These are phyloP conservation scores for Neckera pumila DNA, from an alignment of 225 moss, liverwort and hornwort species.

Conservation along the genomic window DNA sequence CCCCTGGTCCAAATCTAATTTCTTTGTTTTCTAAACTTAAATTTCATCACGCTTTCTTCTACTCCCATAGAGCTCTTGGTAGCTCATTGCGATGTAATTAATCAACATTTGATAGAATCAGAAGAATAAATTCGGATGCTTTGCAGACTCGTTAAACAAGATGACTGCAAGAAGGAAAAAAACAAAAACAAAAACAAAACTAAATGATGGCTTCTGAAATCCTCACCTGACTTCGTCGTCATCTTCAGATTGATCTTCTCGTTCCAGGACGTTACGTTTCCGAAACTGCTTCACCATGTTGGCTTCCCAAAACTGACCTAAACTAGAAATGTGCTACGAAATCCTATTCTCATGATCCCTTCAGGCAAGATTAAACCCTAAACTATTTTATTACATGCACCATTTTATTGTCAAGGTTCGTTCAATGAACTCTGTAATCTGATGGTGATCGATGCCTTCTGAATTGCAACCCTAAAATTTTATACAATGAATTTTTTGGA, in stretches of 20 bases:
- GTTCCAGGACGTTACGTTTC: constrained; percentile 39
- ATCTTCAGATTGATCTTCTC: constrained; percentile 33
- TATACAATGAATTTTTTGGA: not conserved
- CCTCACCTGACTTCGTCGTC: constrained; percentile 67
- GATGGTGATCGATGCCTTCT: not conserved
- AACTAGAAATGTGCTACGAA: not conserved
- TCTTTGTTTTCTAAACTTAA: not conserved
- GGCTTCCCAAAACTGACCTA: not conserved
- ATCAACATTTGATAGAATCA: not conserved
- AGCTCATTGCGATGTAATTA: not conserved
- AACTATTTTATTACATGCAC: too few species aligned
- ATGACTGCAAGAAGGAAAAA: not conserved
- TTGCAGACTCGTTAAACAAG: not conserved
- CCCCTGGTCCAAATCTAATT: not conserved
- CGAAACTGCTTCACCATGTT: constrained; percentile 76
- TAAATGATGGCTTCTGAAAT: not conserved
- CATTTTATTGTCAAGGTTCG: not conserved
- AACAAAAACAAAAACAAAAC: not conserved
- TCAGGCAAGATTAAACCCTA: not conserved
- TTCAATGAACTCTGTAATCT: too few species aligned
- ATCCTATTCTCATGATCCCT: not conserved
- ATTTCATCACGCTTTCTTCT: not conserved
- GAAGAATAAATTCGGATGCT: not conserved
- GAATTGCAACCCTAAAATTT: not conserved
- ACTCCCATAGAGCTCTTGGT: not conserved